These are phyloP conservation scores for Entomortierella parvispora DNA, from an alignment of 192 early-diverging fungal genomes.

Conservation along the genomic window DNA sequence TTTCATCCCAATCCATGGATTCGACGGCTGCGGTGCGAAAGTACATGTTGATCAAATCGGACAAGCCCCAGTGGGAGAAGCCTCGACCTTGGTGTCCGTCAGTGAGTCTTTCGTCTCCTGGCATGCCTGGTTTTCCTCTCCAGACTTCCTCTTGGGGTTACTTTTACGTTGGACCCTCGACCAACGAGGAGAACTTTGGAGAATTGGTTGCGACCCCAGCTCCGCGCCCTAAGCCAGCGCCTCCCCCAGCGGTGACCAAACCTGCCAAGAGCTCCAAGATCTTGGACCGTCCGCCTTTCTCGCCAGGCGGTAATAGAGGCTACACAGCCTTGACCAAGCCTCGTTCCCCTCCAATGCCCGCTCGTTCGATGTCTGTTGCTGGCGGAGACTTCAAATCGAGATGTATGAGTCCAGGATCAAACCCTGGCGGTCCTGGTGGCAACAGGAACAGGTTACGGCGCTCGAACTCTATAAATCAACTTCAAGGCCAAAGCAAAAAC, in stretches of 20 bases:
- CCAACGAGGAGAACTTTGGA: constrained; percentile 14
- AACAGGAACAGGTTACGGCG: too few relatives aligned
- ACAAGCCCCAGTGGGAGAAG: constrained; percentile 20
- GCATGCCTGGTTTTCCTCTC: constrained; percentile 41
- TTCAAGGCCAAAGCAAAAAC: constrained; percentile 15
- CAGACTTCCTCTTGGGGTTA: constrained; percentile 44
- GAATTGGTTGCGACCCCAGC: constrained; percentile 30
- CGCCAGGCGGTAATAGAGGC: constrained; percentile 31
- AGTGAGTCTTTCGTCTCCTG: constrained; percentile 11
- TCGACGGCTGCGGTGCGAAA: constrained; percentile 18
- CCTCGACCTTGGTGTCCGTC: constrained; percentile 45
- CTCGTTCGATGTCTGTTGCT: constrained; percentile 27
- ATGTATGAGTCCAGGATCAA: too few relatives aligned
- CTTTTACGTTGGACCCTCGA: constrained; percentile 17
- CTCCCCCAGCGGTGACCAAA: constrained; percentile 9
- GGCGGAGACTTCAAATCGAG: constrained; percentile 14
- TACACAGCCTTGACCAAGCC: constrained; percentile 32
- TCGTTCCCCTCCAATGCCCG: constrained; percentile 3
- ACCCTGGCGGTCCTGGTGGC: too few relatives aligned
- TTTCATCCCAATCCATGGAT: constrained; percentile 34
- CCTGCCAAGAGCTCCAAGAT: constrained; percentile 13
- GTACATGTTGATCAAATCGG: constrained; percentile 34
- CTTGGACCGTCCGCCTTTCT: constrained; percentile 35
- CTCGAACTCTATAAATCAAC: constrained; percentile 12
- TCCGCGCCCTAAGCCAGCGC: constrained; percentile 11